Evolutionary conservation across 805 yeast genomes (phyloP), one percentile per base, ranked within the genome.

Genomic region (Candida anglica): DNA sequence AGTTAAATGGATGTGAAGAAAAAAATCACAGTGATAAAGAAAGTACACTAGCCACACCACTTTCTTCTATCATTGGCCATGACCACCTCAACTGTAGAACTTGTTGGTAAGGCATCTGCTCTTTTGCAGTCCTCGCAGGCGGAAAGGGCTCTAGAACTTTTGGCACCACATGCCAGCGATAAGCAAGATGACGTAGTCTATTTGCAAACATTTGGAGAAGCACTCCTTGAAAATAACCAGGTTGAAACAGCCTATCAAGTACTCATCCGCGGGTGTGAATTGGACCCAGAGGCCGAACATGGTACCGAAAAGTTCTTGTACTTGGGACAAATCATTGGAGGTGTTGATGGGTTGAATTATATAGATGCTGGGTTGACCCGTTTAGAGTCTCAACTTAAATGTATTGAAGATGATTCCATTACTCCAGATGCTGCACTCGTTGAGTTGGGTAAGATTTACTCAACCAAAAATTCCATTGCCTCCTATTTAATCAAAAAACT

Each of bases 261-360:
- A 10, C 65, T 91, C 33, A 56, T 58, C 6, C 60, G 59, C 28
- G 79, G 88, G 3, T 78, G 89, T 38, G 76, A 76, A 41, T 42
- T 81, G 33, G 97, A 89, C 57, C 79, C 83, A 2, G 55, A 66
- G 2, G 96, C 86, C 1, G 42, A 51, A 2, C 46, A 58, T 28
- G 93, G 91, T 1, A 79, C 79, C 15, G 95, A 86, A 52, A 89
- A 88, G 61, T 89, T 85, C 53, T 71, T 93, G 35, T 87, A 89
- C 59, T 63, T 91, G 41, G 98, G 97, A 2, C 98, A 91, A 63
- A 78, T 91, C 33, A 67, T 81, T 18, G 97, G 97, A 27, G 96
- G 95, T 20, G 46, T 42, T 13, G 83, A 78, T 44, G 98, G 97
- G 7, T 52, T 86, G 13, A 55, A 65, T 8, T 66, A 74, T 46